phyloP scores from a whole-genome alignment of 805 yeast genomes.

The Kuraishia hungarica region DNA sequence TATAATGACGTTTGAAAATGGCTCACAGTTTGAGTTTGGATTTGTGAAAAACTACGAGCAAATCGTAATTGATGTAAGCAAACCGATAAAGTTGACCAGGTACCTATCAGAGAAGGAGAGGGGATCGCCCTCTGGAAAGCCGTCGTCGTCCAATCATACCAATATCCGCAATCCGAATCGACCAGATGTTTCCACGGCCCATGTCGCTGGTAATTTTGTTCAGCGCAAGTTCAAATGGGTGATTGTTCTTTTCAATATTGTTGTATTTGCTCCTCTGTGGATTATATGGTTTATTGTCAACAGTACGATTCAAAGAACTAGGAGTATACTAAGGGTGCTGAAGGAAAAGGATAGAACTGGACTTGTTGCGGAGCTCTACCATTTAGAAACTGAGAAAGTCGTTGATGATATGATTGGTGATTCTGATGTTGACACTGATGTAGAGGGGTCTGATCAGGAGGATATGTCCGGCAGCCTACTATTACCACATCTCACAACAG shows the following conservation, averaged over 20 bases:
- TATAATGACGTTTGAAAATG: conserved; percentile 29
- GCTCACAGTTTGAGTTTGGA: conserved; percentile 28
- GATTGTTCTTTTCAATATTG: conserved; percentile 31
- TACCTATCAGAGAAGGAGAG: background rate
- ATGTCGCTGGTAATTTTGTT: conserved; percentile 19
- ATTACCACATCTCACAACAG: conserved; percentile 14
- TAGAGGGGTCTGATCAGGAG: conserved; percentile 3
- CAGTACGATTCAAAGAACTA: conserved; percentile 28
- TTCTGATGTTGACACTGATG: conserved; percentile 6
- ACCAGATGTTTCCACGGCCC: conserved; percentile 1
- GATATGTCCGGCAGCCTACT: background rate
- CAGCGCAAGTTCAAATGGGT: conserved; percentile 39
- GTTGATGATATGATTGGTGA: conserved; percentile 13
- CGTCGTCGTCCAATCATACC: background rate
- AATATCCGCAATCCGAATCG: background rate
- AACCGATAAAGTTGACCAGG: conserved; percentile 24
- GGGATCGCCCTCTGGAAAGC: background rate
- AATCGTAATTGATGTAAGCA: conserved; percentile 41
- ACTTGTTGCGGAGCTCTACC: conserved; percentile 7
- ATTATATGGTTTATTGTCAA: conserved; percentile 43
- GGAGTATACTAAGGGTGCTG: conserved; percentile 18
- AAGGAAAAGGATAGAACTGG: conserved; percentile 18
- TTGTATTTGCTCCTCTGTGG: conserved; percentile 58
- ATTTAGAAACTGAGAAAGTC: conserved; percentile 1
- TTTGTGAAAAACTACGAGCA: conserved; percentile 49